These are phyloP conservation scores for Glycyrrhiza uralensis DNA, from an alignment of 306 rosid genomes.

Conservation along the genomic window DNA sequence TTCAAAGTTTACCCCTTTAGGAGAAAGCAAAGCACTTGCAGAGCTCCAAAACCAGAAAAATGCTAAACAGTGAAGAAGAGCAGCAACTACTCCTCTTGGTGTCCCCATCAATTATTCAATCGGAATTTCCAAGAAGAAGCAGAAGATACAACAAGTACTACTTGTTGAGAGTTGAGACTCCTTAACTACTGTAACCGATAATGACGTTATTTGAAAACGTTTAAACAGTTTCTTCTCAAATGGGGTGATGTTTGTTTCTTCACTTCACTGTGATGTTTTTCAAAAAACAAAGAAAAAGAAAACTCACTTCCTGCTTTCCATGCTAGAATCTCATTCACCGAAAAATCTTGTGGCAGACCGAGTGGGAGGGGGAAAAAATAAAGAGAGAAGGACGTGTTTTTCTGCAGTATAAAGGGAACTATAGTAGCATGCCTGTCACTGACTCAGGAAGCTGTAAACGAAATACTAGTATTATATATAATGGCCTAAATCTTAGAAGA, in stretches of 20 bases:
- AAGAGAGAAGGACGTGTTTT: conserved; percentile 36
- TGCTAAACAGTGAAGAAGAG: conserved; percentile 50
- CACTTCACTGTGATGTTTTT: conserved; percentile 37
- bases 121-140: conserved; percentile 34
- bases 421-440: conserved; percentile 71
- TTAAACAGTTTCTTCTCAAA: conserved; percentile 32
- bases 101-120: conserved; percentile 45
- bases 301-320: conserved; percentile 47
- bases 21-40: conserved; percentile 70
- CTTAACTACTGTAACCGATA: conserved; percentile 17
- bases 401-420: conserved; percentile 48
- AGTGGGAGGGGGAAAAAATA: neutral
- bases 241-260: conserved; percentile 31
- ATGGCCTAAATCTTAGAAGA: conserved; percentile 1
- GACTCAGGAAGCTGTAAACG: conserved; percentile 45
- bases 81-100: conserved; percentile 38
- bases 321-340: conserved; percentile 63
- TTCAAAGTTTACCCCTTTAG: conserved; percentile 98
- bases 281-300: conserved; percentile 44
- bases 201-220: conserved; percentile 23
- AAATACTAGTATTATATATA: conserved; percentile 43
- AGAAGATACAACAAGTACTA: conserved; percentile 21
- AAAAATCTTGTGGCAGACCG: conserved; percentile 57
- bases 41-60: conserved; percentile 48
- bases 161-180: conserved; percentile 20